Conservation (phyloP, 805 yeast genomes). For the Lachancea meyersii region DNA sequence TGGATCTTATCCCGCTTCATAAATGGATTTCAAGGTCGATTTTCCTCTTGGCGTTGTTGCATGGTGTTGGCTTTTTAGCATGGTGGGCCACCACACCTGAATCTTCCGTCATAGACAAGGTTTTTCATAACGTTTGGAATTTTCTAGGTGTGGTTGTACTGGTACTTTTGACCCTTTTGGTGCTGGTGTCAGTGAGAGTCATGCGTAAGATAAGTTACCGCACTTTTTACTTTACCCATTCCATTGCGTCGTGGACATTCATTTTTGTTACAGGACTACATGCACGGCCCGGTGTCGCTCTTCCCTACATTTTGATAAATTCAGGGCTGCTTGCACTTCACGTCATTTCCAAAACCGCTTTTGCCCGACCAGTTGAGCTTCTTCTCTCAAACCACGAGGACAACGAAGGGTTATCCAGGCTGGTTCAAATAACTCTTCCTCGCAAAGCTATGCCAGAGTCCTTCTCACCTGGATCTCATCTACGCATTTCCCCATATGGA, state of each 20-base stretch:
- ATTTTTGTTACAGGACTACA: constrained; percentile 47
- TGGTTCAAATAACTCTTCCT: constrained; percentile 24
- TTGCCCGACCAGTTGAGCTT: constrained; percentile 13
- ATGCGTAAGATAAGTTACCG: constrained; percentile 46
- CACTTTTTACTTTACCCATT: constrained; percentile 53
- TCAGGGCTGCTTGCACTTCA: constrained; percentile 14
- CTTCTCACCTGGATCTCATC: constrained; percentile 52
- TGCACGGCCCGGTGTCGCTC: constrained; percentile 62
- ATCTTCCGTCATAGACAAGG: constrained; percentile 32
- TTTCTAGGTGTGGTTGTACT: constrained; percentile 47
- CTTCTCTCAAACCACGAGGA: constrained; percentile 11
- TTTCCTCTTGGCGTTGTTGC: constrained; percentile 40
- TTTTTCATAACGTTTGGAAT: constrained; percentile 34
- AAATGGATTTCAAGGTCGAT: constrained; percentile 66
- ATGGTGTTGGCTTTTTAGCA: constrained; percentile 46
- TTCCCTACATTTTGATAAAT: constrained; percentile 29
- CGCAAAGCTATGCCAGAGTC: constrained; percentile 24
- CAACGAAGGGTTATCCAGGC: constrained; percentile 15
- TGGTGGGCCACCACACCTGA: constrained; percentile 42
- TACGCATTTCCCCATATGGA: constrained; percentile 41
- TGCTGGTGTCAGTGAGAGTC: constrained; percentile 42
- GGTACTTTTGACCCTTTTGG: constrained; percentile 32
- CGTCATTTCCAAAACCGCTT: constrained; percentile 14
- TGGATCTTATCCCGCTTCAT: constrained; percentile 52
- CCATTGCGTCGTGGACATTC: constrained; percentile 42